Evolutionary conservation across 805 yeast genomes (phyloP), one percentile per base, ranked within the genome.

Genomic region (Candida montana): DNA sequence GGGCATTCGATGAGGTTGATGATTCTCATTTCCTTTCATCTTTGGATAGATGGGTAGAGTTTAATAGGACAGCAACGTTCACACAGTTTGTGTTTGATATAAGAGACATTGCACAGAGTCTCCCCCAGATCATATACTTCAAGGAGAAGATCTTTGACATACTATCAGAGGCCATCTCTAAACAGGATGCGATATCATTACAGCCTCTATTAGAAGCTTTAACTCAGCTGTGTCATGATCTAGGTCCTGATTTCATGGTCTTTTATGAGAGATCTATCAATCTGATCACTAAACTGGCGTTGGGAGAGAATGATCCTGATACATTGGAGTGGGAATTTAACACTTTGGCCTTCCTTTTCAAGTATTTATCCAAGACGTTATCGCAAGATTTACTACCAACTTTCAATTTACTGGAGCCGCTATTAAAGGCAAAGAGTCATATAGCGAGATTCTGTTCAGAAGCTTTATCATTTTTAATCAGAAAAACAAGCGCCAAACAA

Each of bases 181-280:
- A 67, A 29, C 76, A 80, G 46, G 95, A 93, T 57, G 70, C 71
- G 18, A 67, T 82, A 42, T 78, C 96, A 1, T 64, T 85, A 34
- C 93, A 89, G 59, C 91, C 98, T 4, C 57, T 87, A 23, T 62
- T 88, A 38, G 99, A 93, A 55, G 64, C 84, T 9, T 59, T 89
- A 19, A 76, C 95, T 0, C 95, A 89, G 55, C 83, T 93, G 52
- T 81, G 89, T 31, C 96, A 87, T 53, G 99, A 91, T 65, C 65
- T 91, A 47, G 97, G 96, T 9, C 82, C 91, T 2, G 98, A 91
- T 51, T 93, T 90, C 55, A 73, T 88, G 68, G 76, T 75, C 8
- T 88, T 67, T 54, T 89, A 87, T 55, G 65, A 65, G 2, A 58
- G 63, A 20, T 63, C 88, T 1, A 62, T 91, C 35, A 49, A 54